Percentiles rank a stretch among this genome's conserved stretches.
Evolutionary conservation across 495 filamentous ascomycete genomes (phyloP).

Genomic region (Xylaria nigripes): DNA sequence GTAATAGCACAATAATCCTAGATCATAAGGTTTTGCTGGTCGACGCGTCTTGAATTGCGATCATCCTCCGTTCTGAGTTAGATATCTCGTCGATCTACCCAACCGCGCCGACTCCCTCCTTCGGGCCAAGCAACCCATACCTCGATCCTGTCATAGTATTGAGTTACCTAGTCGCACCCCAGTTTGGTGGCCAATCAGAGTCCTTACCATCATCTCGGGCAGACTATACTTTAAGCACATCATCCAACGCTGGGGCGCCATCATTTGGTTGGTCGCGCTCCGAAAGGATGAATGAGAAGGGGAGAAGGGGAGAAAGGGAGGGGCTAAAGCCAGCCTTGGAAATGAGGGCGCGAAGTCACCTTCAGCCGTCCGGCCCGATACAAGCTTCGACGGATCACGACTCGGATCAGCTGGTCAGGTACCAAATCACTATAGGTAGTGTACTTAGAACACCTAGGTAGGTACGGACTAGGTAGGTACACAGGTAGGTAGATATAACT

Average conservation of each 20-base stretch:
- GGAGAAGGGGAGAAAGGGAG: neutral
- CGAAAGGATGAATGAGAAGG: neutral
- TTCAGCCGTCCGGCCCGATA: constrained; percentile 1
- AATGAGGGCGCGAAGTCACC: neutral
- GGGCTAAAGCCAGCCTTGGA: no score
- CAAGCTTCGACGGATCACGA: neutral
- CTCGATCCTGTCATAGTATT: constrained; percentile 1
- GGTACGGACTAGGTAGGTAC: no score
- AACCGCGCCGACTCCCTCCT: neutral
- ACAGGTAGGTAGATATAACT: neutral
- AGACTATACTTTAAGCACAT: neutral
- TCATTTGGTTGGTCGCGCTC: neutral
- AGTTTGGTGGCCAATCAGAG: constrained; percentile 5
- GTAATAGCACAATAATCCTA: no score
- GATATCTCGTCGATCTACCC: neutral
- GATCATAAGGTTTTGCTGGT: no score
- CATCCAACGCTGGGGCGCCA: neutral
- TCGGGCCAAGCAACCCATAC: constrained; percentile 3
- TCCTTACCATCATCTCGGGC: constrained; percentile 9
- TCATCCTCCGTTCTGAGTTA: neutral
- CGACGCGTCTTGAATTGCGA: neutral
- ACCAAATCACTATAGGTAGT: no score
- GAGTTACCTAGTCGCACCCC: neutral
- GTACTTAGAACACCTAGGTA: no score
- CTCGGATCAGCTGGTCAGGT: constrained; percentile 4